phyloP scores from a whole-genome alignment of 176 grass and related monocot genomes.

The Raddia guianensis region DNA sequence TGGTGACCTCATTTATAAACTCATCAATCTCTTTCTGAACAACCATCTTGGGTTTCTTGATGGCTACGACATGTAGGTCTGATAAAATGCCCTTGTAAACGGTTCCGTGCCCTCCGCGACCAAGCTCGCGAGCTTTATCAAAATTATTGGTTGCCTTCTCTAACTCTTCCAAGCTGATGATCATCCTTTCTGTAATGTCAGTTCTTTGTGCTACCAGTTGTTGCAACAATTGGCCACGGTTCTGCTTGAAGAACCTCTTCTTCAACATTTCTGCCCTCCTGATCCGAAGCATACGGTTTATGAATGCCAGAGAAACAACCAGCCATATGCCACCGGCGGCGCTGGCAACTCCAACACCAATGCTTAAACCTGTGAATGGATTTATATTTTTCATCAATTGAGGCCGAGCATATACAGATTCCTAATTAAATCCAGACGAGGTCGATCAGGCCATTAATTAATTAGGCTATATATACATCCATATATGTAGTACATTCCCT shows the following conservation, averaged over 20 bases:
- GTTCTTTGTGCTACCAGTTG: neutral
- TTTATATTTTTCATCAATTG: no score
- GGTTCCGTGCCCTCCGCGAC: neutral
- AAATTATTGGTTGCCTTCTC: slow-evolving; percentile 24
- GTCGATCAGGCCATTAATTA: no score
- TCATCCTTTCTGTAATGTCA: neutral
- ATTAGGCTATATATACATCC: no score
- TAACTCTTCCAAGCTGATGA: neutral
- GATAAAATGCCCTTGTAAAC: slow-evolving; percentile 5
- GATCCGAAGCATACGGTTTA: neutral
- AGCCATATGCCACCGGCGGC: no score
- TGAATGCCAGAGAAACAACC: neutral
- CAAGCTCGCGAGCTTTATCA: neutral
- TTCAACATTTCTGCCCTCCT: neutral
- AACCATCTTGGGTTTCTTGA: neutral
- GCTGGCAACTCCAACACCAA: no score
- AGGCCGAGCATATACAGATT: no score
- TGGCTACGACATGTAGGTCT: neutral
- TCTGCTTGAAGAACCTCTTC: neutral
- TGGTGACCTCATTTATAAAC: neutral
- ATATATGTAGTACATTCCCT: no score
- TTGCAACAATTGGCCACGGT: neutral
- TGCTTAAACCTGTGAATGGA: no score
- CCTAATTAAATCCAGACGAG: no score
- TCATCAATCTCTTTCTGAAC: neutral